A percentile compares a stretch with the other conserved stretches of the same genome.
Conservation (phyloP, 169 alveolate genomes). For the Eimeria maxima region DNA sequence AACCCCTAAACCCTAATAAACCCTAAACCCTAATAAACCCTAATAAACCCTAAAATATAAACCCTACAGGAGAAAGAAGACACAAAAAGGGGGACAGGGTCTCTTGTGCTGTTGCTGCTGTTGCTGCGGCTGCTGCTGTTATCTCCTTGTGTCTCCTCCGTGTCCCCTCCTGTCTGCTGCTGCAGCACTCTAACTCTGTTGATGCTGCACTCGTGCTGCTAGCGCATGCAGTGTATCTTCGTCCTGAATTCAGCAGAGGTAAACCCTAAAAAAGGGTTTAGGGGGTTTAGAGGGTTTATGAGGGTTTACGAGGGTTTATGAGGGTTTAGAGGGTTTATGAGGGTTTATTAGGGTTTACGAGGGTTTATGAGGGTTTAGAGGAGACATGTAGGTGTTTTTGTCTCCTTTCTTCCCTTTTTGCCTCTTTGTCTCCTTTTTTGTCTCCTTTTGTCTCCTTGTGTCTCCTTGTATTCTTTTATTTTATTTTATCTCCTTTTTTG, state of each 20-base stretch:
- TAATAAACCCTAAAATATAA: too few species aligned
- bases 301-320: not conserved
- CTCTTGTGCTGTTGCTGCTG: not conserved
- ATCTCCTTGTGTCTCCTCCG: too few species aligned
- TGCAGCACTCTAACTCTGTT: slow-evolving; percentile 45
- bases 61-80: not conserved
- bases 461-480: not conserved
- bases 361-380: not conserved
- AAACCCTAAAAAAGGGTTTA: not conserved
- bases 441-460: too few species aligned
- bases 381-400: too few species aligned
- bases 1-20: too few species aligned
- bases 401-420: too few species aligned
- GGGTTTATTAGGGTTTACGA: slow-evolving; percentile 17
- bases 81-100: too few species aligned
- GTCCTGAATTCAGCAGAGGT: slow-evolving; percentile 32
- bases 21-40: too few species aligned
- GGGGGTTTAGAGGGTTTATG: not conserved
- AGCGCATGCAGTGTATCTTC: not conserved
- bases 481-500: not conserved
- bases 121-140: not conserved
- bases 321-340: not conserved
- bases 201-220: slow-evolving; percentile 54
- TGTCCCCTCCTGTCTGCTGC: not conserved
- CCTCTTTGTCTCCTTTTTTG: too few species aligned